A percentile compares a stretch with the other conserved stretches of the same genome.
Conservation (phyloP, 768 basidiomycete genomes). For the Thelephora ganbajun region DNA sequence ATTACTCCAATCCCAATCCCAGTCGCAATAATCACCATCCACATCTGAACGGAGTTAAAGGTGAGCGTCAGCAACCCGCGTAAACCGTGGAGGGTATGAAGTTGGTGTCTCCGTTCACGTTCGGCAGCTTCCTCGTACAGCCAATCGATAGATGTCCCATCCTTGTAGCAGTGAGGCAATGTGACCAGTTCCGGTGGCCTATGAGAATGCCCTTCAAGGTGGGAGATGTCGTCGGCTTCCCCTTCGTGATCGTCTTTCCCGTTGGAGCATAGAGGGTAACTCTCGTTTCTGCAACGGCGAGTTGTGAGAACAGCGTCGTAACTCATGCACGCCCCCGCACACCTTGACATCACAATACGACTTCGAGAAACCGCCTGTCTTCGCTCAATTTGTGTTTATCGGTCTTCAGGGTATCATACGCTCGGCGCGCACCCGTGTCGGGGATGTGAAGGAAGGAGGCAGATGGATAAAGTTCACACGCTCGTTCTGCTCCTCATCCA, state of each 20-base stretch:
- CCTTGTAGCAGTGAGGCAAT: slow-evolving; percentile 23
- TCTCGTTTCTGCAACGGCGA: too few relatives aligned
- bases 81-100: slow-evolving; percentile 38
- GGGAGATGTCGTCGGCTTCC: background rate
- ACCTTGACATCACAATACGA: too few relatives aligned
- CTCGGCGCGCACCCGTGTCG: too few relatives aligned
- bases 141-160: slow-evolving; percentile 59
- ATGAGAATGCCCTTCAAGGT: background rate
- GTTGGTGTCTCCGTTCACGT: slow-evolving; percentile 36
- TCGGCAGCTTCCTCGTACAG: slow-evolving; percentile 50
- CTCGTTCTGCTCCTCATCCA: too few relatives aligned
- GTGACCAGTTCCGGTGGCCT: background rate
- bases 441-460: too few relatives aligned
- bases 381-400: too few relatives aligned
- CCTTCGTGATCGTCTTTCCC: background rate
- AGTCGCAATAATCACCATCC: slow-evolving; percentile 54
- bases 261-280: too few relatives aligned
- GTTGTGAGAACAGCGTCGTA: too few relatives aligned
- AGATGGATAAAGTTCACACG: too few relatives aligned
- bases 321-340: too few relatives aligned
- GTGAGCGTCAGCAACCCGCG: slow-evolving; percentile 41
- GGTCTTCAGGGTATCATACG: too few relatives aligned
- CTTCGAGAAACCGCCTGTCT: too few relatives aligned
- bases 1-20: slow-evolving; percentile 54
- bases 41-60: slow-evolving; percentile 43